Evolutionary conservation across 2,329 filamentous ascomycete species (phyloP).

Genomic region (Aspergillus tanneri): DNA sequence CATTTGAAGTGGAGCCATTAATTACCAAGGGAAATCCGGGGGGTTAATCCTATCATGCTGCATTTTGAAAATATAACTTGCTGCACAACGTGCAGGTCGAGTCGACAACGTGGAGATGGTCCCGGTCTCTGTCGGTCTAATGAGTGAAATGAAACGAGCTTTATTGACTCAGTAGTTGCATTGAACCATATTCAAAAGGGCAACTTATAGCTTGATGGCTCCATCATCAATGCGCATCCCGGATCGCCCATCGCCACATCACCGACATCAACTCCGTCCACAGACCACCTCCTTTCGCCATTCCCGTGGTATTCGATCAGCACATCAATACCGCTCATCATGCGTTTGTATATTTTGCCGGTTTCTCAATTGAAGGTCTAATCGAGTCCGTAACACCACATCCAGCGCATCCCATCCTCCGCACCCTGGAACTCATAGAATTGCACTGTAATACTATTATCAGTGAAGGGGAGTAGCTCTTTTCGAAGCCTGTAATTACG

Average conservation of each 20-base stretch:
- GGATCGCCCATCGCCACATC: constrained; percentile 36
- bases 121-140: not conserved
- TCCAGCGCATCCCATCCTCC: constrained; percentile 67
- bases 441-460: constrained; percentile 79
- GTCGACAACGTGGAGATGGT: not conserved
- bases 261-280: constrained; percentile 44
- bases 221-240: constrained; percentile 37
- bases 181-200: not conserved
- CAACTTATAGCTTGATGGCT: not conserved
- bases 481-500: constrained; percentile 72
- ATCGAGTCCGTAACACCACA: constrained; percentile 76
- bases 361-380: constrained; percentile 48
- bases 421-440: constrained; percentile 79
- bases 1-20: too few species aligned
- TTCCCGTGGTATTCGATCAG: constrained; percentile 44
- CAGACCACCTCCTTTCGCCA: constrained; percentile 47
- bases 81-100: not conserved
- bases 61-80: not conserved
- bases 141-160: not conserved
- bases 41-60: not conserved
- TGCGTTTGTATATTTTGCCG: constrained; percentile 48
- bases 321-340: constrained; percentile 51
- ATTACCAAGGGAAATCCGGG: too few species aligned
- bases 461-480: constrained; percentile 75
- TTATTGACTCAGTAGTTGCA: too few species aligned